Base-by-base conservation (phyloP, 1,139 yeast species). In the Debaryomycetaceae sp. region DNA sequence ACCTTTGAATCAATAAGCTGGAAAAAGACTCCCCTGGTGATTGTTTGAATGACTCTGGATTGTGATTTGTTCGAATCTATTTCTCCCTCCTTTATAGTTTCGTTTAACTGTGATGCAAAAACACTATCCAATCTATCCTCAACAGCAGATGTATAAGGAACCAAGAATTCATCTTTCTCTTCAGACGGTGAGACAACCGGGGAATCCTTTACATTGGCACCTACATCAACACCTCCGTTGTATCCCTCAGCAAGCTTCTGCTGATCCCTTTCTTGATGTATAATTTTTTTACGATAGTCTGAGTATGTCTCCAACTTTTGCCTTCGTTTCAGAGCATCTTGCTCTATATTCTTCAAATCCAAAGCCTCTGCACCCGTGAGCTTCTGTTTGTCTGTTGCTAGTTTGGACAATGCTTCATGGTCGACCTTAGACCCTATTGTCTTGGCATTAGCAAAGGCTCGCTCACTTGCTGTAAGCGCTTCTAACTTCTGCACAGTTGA, bases 61-160 rank as follows among this genome's bases (percentile, higher is more conserved):
- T 80, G 78, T 13, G 67, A 58, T 36, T 62, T 63, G 51, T 74
- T 78, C n/a, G 83, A 72, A 49, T 83, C 83, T 36, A 82, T 65
- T 46, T 79, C 81, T 29, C 88, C 77, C 56, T 83, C 75, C 40
- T 72, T 70, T 41, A 83, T 78, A 15, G 79, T 75, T 45, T 75
- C 78, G 48, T 81, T 81, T 49, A 85, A 65, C 42, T 69, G 63
- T 22, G 73, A 77, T 0, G 89, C 89, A 49, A 81, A 70, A 50
- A 78, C 81, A 22, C 80, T 73, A 56, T 84, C 91, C 43, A 77
- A 67, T 47, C 77, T 75, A 53, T 82, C 87, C 59, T 84, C 92
- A 29, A 74, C 75, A 29, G 84, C 89, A 5, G 85, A 77, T 2
- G 91, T 83, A 55, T 84, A 84, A 1, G 89, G 89, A 17, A 76